Evolutionary conservation across 306 rosid genomes (phyloP).

Genomic region (Coriaria nepalensis): DNA sequence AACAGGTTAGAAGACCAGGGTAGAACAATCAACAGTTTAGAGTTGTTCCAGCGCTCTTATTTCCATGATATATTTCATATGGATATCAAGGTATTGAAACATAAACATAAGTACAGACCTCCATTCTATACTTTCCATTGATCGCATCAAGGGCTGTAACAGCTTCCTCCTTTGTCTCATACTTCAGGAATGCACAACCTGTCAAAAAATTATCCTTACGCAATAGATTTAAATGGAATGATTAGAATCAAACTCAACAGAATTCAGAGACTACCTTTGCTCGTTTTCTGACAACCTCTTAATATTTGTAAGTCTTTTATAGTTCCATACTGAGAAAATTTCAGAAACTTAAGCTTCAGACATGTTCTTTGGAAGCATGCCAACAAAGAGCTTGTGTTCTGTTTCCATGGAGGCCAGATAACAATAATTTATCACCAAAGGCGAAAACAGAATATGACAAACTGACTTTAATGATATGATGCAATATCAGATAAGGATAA

Average conservation of each 20-base stretch:
- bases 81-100: conserved; percentile 9
- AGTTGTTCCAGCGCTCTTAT: too few relatives aligned
- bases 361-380: conserved; percentile 96
- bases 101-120: conserved; percentile 39
- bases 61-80: conserved; percentile 2
- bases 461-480: too few relatives aligned
- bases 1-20: too few relatives aligned
- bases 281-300: conserved; percentile 92
- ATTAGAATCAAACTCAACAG: conserved; percentile 1
- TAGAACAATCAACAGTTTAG: too few relatives aligned
- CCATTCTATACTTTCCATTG: conserved; percentile 89
- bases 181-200: conserved; percentile 97
- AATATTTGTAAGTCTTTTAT: conserved; percentile 84
- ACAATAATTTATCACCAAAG: conserved; percentile 14
- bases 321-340: conserved; percentile 67
- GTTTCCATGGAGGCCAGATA: conserved; percentile 15
- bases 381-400: conserved; percentile 95
- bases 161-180: conserved; percentile 91
- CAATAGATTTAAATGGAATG: background rate
- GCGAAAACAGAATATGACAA: conserved; percentile 9
- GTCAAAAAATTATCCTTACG: conserved; percentile 12
- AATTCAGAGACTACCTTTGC: conserved; percentile 48
- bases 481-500: too few relatives aligned
- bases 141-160: conserved; percentile 72
- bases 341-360: conserved; percentile 67